These are phyloP conservation scores for Talaromyces islandicus DNA, from an alignment of 2,329 filamentous ascomycete genomes.

Conservation along the genomic window DNA sequence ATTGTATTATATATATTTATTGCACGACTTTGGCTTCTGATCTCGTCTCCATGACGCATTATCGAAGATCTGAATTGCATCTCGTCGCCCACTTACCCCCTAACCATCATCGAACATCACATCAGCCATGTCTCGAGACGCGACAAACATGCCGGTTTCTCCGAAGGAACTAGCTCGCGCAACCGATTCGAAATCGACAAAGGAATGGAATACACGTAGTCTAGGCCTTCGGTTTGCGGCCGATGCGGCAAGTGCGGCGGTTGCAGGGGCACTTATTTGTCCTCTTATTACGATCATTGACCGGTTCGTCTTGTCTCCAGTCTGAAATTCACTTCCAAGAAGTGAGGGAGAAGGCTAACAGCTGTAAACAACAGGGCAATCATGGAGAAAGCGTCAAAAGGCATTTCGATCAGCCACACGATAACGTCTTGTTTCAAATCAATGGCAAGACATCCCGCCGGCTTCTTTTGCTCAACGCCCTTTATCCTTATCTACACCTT, in stretches of 20 bases:
- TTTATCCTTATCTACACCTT: conserved; percentile 51
- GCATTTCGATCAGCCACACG: conserved; percentile 36
- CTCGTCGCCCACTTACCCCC: background rate
- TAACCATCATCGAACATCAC: background rate
- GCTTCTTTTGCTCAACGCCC: conserved; percentile 43
- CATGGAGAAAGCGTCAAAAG: conserved; percentile 45
- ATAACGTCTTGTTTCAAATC: conserved; percentile 33
- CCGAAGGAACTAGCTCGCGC: background rate
- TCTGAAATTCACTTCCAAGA: no score
- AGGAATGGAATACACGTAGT: conserved; percentile 68
- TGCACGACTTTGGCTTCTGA: background rate
- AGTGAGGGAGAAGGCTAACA: conserved; percentile 5
- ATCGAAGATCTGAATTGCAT: background rate
- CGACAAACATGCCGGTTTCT: conserved; percentile 14
- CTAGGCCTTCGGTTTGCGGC: conserved; percentile 60
- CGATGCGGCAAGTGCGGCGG: conserved; percentile 63
- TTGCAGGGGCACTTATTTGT: conserved; percentile 70
- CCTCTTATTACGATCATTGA: conserved; percentile 86
- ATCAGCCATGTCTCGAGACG: conserved; percentile 23
- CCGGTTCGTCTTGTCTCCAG: conserved; percentile 48
- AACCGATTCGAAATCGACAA: background rate
- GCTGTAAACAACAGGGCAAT: conserved; percentile 32
- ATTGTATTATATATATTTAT: background rate
- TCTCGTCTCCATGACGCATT: background rate
- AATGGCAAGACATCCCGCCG: conserved; percentile 34